Evolutionary conservation across 345 rosid species (phyloP), one percentile per base, ranked within the genome.

Genomic region (Salix caprea): DNA sequence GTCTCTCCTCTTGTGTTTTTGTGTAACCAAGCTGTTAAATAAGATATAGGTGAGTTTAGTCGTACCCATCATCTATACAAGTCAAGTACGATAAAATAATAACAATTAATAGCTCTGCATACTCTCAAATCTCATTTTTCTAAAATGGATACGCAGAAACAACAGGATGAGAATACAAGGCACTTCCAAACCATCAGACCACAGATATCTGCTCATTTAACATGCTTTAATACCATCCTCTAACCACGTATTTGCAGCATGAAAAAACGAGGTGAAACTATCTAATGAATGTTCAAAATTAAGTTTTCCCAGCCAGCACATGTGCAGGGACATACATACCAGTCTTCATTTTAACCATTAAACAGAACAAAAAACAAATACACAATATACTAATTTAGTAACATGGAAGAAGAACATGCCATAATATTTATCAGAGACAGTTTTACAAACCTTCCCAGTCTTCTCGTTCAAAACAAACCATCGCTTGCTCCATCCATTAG

Each of bases 401-500:
- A 52, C 58, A n/a, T 56, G 61, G 23, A 56, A 56, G 61, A 54
- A 54, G 61, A 56, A n/a, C 1, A 4, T 56, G 61, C 24, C 23
- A 56, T n/a, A 56, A n/a, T 7, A 10, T 56, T 56, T 56, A 56
- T 23, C 26, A 3, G 26, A 21, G 12, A 56, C 9, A 21, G 9
- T 21, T 8, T 56, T 56, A n/a, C 13, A 56, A 73, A 91, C 99
- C 97, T 96, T 96, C 84, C 99, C 97, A 77, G 84, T 94, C 86
- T 92, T 96, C 82, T 92, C 97, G 82, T 92, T 96, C 78, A 96
- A 84, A 65, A 96, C 99, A 88, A 96, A 96, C 98, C 98, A 96
- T 71, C 94, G 86, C 83, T 85, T 84, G 77, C 95, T 90, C 99
- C 99, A 96, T 56, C 92, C 97, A 81, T 87, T 91, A 69, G 94